Evolutionary conservation across 352 stramenopile genomes (phyloP), one percentile per base, ranked within the genome.

Genomic region (Lagenidium giganteum): DNA sequence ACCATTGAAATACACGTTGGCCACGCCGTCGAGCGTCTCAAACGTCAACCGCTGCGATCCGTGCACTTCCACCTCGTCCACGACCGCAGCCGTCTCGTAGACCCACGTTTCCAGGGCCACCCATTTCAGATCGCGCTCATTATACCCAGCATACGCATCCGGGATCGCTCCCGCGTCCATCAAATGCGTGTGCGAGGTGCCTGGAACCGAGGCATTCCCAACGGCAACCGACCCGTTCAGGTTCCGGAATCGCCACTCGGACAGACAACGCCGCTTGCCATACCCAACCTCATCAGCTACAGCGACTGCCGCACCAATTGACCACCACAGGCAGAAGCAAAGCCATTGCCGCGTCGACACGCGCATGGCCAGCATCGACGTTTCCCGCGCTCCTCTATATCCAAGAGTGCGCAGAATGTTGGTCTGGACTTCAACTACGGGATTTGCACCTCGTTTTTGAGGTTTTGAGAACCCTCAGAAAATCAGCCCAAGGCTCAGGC

Each of bases 121-220:
- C 80, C 80, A 95, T 20, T 66, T 40, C 39, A 84, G 72, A 24
- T 59, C 59, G 35, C 53, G 62, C 60, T 95, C 83, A 35, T 93
- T 85, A 61, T 70, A 89, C 16, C 80, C 69, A 25, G 56, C 59
- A 48, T 91, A 83, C 22, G 81, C 78, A 22, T 89, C 71, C 1
- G 54, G 41, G 29, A 95, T 68, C 31, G 91, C 28, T 7, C 73
- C 70, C 8, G 70, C 73, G 1, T 64, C 59, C 51, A 80, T 51
- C 38, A 95, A 41, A 44, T 91, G 79, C 46, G 57, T 70, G 61
- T 95, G 83, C 11, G 81, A 67, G 8, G 79, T 82, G 22, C 82
- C 82, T 0, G 82, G 82, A 40, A 86, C 65, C 17, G 61, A 58
- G 16, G 48, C 70, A 26, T 79, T 76, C 34, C 54, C 51, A 14